phyloP scores from a whole-genome alignment of 805 yeast species.

The Jamesozyma piceae region DNA sequence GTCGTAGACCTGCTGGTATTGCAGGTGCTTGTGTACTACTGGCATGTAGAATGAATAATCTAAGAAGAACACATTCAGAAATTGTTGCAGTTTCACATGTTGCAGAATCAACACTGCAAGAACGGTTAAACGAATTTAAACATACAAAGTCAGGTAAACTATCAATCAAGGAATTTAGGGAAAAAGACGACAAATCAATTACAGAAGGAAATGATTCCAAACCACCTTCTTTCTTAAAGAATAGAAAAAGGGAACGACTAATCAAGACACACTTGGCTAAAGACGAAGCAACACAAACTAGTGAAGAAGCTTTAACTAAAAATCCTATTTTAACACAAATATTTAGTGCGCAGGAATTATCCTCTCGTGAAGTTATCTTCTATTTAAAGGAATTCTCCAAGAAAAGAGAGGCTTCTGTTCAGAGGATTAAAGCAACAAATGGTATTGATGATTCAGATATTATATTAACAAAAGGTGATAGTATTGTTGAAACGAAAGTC shows the following conservation, averaged over 20 bases:
- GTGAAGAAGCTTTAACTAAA: slow-evolving; percentile 33
- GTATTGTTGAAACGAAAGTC: slow-evolving; percentile 5
- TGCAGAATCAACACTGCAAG: slow-evolving; percentile 87
- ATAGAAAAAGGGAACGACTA: slow-evolving; percentile 43
- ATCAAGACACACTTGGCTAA: slow-evolving; percentile 29
- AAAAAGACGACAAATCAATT: slow-evolving; percentile 11
- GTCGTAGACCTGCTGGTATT: slow-evolving; percentile 95
- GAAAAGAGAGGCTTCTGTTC: slow-evolving; percentile 21
- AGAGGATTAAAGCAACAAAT: slow-evolving; percentile 23
- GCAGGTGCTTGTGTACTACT: slow-evolving; percentile 92
- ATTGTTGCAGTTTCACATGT: slow-evolving; percentile 92
- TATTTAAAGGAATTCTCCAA: slow-evolving; percentile 28
- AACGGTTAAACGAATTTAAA: slow-evolving; percentile 80
- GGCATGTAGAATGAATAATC: slow-evolving; percentile 95
- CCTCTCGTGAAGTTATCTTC: slow-evolving; percentile 38
- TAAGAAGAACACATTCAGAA: slow-evolving; percentile 84
- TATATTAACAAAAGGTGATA: slow-evolving; percentile 1
- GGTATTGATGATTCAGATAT: slow-evolving; percentile 27
- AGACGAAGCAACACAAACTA: slow-evolving; percentile 24
- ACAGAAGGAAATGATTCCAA: slow-evolving; percentile 31
- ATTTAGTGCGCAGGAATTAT: slow-evolving; percentile 36
- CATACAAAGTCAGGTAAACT: slow-evolving; percentile 64
- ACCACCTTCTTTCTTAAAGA: slow-evolving; percentile 77
- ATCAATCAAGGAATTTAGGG: slow-evolving; percentile 67
- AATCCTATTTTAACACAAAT: slow-evolving; percentile 39